phyloP scores from a whole-genome alignment of 371 early-diverging fungal species.

The Saksenaea vasiformis region DNA sequence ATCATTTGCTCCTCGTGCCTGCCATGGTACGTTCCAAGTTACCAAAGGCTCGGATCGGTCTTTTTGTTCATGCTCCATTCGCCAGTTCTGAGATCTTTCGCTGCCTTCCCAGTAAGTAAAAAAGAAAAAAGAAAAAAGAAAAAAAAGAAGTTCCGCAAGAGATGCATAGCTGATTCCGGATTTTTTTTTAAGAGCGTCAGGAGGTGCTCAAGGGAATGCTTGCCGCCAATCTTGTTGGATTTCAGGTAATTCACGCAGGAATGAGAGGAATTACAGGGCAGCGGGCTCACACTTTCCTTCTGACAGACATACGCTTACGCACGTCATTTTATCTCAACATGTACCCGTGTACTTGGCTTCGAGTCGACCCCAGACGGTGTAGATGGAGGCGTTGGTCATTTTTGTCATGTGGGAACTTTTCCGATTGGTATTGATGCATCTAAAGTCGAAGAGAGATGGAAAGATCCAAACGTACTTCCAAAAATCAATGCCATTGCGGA shows the following conservation, averaged over 20 bases:
- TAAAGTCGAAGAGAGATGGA: conserved; percentile 41
- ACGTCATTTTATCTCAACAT: conserved; percentile 93
- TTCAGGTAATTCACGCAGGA: conserved; percentile 68
- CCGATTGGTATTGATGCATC: conserved; percentile 96
- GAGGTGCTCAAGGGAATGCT: conserved; percentile 92
- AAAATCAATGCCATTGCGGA: conserved; percentile 81
- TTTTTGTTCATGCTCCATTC: conserved; percentile 98
- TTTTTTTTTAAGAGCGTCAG: conserved; percentile 73
- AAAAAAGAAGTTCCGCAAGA: neutral
- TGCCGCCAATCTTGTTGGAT: conserved; percentile 89
- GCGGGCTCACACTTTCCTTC: neutral
- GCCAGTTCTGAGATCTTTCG: conserved; percentile 94
- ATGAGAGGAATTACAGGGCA: conserved; percentile 11
- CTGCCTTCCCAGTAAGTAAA: conserved; percentile 78
- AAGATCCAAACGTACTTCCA: conserved; percentile 52
- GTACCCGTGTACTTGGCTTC: conserved; percentile 87
- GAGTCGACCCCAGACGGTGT: conserved; percentile 88
- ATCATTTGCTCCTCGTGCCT: conserved; percentile 93
- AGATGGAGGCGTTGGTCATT: conserved; percentile 66
- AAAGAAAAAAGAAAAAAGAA: no score
- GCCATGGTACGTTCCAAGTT: conserved; percentile 77
- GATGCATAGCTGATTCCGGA: conserved; percentile 65
- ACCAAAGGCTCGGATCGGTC: conserved; percentile 86
- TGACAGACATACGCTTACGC: conserved; percentile 90
- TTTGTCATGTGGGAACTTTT: conserved; percentile 85